phyloP scores from a whole-genome alignment of 1,284 basidiomycete species.

The Malassezia psittaci region DNA sequence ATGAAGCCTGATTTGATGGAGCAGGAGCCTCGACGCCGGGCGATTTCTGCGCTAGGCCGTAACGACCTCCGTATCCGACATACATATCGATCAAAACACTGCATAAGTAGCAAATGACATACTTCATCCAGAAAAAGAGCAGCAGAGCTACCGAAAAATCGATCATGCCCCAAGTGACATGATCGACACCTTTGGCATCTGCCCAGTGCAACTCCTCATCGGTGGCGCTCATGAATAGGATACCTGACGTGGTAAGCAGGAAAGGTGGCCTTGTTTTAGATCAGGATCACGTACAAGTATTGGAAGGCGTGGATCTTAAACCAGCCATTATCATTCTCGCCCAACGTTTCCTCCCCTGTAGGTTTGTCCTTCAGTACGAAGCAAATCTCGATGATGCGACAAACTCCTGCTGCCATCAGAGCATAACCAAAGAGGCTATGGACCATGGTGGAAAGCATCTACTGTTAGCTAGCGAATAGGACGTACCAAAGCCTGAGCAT shows the following conservation, averaged over 20 bases:
- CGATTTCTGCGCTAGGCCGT: conserved; percentile 12
- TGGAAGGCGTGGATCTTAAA: conserved; percentile 24
- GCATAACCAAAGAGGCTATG: conserved; percentile 74
- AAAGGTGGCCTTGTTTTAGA: conserved; percentile 22
- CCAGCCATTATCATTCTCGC: conserved; percentile 4
- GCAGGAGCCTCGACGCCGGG: neutral
- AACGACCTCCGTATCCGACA: conserved; percentile 30
- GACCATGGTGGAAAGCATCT: conserved; percentile 54
- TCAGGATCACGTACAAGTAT: conserved; percentile 22
- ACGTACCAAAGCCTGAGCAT: conserved; percentile 72
- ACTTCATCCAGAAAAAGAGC: conserved; percentile 39
- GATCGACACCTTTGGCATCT: conserved; percentile 33
- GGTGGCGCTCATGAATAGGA: conserved; percentile 46
- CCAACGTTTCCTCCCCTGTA: conserved; percentile 22
- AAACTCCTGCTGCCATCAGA: conserved; percentile 71
- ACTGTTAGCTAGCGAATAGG: conserved; percentile 48
- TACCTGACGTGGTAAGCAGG: conserved; percentile 32
- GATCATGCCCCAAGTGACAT: conserved; percentile 43
- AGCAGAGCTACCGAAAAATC: conserved; percentile 36
- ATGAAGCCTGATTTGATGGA: neutral
- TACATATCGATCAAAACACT: conserved; percentile 41
- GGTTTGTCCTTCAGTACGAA: conserved; percentile 55
- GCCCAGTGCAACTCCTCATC: conserved; percentile 46
- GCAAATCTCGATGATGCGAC: conserved; percentile 76
- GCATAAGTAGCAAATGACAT: neutral